Base-by-base conservation (phyloP, 2,329 filamentous ascomycete genomes). In the Fusarium incarnatum region DNA sequence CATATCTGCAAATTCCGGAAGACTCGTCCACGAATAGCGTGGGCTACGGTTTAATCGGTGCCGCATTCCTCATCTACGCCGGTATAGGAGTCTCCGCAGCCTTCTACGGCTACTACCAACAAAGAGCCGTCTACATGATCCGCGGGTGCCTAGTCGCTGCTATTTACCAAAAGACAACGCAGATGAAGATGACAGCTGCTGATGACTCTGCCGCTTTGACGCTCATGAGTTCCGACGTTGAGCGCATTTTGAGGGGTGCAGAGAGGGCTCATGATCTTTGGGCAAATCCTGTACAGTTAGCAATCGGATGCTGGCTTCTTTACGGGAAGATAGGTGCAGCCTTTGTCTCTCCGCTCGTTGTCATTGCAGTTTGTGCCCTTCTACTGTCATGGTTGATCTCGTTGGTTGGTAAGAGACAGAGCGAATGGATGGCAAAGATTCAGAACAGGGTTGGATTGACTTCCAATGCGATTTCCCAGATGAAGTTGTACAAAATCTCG, bases 221-320 rank as follows among this genome's bases (percentile, higher is more conserved):
- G 0, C 76, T 85, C 5, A 86, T 86, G 83, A 83, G 79, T 58
- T 79, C 82, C 6, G 84, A 86, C 49, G 76, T 85, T 12, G 83
- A 85, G 60, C 77, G 80, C 8, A 79, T 85, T 5, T 71, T 77
- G 3, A 46, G 69, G 1, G 83, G 81, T 1, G 73, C 79, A 6
- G 58, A 70, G 6, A 68, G 58, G 3, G 58, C 83, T 32, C 84
- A 85, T 48, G 80, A 83, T 27, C 60, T 80, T 7, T 84, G 82
- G 83, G 80, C 77, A 0, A 79, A 73, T 41, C 54, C 77, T 1
- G 63, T 85, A 2, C 81, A 87, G 64, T 79, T 84, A 6, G 80
- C 72, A 7, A 56, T 87, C 3, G 82, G 81, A 0, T 81, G 81
- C 49, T 88, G 80, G 73, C 77, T 88, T 0, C 76, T 88, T 1